Percentiles rank a stretch among this genome's conserved stretches.
Conservation (phyloP, 2,329 filamentous ascomycete species). For the Paraphaeosphaeria sporulosa region DNA sequence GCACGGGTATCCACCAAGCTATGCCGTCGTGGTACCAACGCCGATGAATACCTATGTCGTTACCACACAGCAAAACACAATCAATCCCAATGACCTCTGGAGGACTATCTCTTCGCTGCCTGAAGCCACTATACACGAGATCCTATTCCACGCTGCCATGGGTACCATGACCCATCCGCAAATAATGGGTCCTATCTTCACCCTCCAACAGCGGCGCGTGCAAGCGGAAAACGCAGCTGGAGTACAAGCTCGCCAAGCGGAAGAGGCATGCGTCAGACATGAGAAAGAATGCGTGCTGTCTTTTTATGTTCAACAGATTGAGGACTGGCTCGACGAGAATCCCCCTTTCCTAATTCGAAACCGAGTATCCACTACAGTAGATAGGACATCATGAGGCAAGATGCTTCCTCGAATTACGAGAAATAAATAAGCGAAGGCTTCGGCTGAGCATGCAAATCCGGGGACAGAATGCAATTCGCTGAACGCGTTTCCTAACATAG, state of each 20-base stretch:
- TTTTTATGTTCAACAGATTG: constrained; percentile 9
- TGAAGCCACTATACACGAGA: constrained; percentile 7
- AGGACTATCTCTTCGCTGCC: constrained; percentile 6
- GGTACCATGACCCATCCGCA: constrained; percentile 1
- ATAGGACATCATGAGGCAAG: background rate
- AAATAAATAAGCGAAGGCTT: constrained; percentile 3
- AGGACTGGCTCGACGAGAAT: constrained; percentile 3
- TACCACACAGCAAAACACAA: constrained; percentile 2
- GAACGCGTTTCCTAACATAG: constrained; percentile 9
- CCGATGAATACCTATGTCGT: background rate
- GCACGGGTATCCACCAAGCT: background rate
- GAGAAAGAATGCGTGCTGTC: constrained; percentile 1
- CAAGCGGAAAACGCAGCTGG: constrained; percentile 7
- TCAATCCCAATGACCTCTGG: constrained; percentile 13
- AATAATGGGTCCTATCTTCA: background rate
- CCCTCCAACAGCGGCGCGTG: no score
- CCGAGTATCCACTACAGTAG: no score
- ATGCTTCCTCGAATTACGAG: background rate
- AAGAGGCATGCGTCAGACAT: no score
- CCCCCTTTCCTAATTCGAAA: background rate
- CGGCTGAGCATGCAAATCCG: constrained; percentile 1
- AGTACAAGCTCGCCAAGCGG: no score
- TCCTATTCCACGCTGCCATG: constrained; percentile 7
- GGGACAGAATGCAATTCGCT: constrained; percentile 8
- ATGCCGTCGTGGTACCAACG: background rate